phyloP scores from a whole-genome alignment of 805 yeast genomes.

The Yamadazyma philogaea region DNA sequence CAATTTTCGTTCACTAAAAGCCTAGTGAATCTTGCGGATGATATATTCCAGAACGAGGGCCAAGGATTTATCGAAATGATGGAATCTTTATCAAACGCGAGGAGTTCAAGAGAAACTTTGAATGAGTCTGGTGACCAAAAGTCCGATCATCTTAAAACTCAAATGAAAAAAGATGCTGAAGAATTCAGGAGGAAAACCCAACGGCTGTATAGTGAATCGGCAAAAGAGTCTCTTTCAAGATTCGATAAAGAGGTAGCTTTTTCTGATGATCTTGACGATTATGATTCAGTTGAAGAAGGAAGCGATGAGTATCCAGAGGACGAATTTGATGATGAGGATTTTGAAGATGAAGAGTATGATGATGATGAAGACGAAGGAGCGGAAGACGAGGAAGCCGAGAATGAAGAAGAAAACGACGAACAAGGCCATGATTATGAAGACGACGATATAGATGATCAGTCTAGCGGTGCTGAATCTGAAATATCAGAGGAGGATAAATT shows the following conservation, averaged over 20 bases:
- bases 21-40: constrained; percentile 59
- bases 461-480: constrained; percentile 33
- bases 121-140: not conserved
- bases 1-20: constrained; percentile 5
- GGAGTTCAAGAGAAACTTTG: constrained; percentile 27
- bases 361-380: constrained; percentile 19
- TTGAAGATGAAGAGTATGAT: not conserved
- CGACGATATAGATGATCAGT: constrained; percentile 42
- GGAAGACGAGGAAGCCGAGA: constrained; percentile 24
- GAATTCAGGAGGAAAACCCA: constrained; percentile 8
- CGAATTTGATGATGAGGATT: constrained; percentile 16
- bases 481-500: constrained; percentile 57
- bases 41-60: constrained; percentile 74
- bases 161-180: constrained; percentile 9
- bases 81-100: constrained; percentile 65
- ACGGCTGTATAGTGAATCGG: not conserved
- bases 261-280: constrained; percentile 5
- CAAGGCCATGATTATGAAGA: constrained; percentile 40
- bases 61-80: constrained; percentile 72
- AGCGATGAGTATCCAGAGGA: constrained; percentile 10
- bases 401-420: constrained; percentile 27
- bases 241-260: constrained; percentile 6
- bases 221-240: not conserved
- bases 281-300: constrained; percentile 8
- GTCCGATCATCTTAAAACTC: constrained; percentile 1